Evolutionary conservation across 805 yeast genomes (phyloP), one percentile per base, ranked within the genome.

Genomic region (Yarrowia divulgata): DNA sequence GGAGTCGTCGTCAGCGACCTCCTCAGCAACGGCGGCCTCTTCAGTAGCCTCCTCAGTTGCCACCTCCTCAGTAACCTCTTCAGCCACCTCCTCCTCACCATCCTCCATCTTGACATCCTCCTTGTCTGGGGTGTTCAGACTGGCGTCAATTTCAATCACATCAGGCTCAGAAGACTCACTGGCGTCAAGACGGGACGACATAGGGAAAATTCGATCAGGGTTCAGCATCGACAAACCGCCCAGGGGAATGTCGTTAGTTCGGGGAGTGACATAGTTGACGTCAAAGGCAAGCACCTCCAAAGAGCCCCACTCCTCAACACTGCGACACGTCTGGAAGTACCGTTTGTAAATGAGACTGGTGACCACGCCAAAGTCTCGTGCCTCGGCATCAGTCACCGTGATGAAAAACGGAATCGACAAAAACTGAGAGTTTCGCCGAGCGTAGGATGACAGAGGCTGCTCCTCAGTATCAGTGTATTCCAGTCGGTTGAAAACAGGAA

Each of bases 351-450:
- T 73, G 73, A 89, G 90, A 29, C 76, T 75, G 72, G 89, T 79
- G 8, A 93, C 86, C 0, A 77, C 74, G 7, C 88, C 89, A 74
- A 85, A 87, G 32, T 91, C 87, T 2, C 74, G 73, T 6, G 82
- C 77, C 46, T 90, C 94, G 0, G 81, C 81, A 43, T 81, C 80
- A 1, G 83, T 67, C 13, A 92, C 74, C 0, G 87, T 83, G 37
- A 93, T 81, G 73, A 93, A 88, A 73, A 91, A 86, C 2, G 98
- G 98, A 0, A 88, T 76, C 1, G 93, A 96, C 78, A 92, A 90
- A 0, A 87, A 78, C 52, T 54, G 29, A 3, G 72, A 67, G 23
- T 62, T 49, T 4, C 69, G 52, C n/a, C 37, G 52, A 13, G 48
- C n/a, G 12, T 45, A 67, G 1, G 50, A 13, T 12, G 42, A 29